Conservation (phyloP, 2,329 filamentous ascomycete species). For the Dactylellina drechsleri region DNA sequence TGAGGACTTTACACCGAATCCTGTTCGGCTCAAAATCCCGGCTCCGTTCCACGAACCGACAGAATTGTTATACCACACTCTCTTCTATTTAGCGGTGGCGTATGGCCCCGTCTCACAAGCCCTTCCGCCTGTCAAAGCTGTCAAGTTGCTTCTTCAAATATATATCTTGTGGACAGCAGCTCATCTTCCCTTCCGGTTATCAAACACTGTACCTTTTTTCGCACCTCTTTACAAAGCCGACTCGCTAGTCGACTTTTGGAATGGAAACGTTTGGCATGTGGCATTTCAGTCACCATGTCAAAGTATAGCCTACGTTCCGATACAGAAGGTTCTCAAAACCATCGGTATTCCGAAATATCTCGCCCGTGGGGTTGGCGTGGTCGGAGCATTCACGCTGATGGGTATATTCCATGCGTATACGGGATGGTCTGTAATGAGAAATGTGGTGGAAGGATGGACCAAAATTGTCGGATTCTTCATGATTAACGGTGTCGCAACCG, state of each 20-base stretch:
- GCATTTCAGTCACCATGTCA: conserved; percentile 53
- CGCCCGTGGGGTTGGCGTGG: conserved; percentile 36
- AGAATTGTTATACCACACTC: conserved; percentile 39
- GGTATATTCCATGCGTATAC: conserved; percentile 48
- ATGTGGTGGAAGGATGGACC: conserved; percentile 42
- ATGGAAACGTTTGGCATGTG: conserved; percentile 49
- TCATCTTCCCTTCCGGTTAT: conserved; percentile 40
- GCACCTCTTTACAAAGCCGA: conserved; percentile 47
- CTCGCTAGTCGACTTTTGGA: conserved; percentile 52
- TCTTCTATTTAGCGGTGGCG: conserved; percentile 34
- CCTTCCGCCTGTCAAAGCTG: conserved; percentile 28
- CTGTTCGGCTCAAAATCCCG: conserved; percentile 33
- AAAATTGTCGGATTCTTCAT: conserved; percentile 47
- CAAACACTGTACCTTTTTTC: conserved; percentile 34
- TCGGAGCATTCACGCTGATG: conserved; percentile 51
- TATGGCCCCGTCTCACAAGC: conserved; percentile 36
- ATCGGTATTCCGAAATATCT: conserved; percentile 21
- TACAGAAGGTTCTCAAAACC: conserved; percentile 31
- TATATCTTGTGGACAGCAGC: conserved; percentile 43
- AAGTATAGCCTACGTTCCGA: conserved; percentile 36
- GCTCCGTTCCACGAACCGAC: conserved; percentile 49
- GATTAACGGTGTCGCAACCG: conserved; percentile 50
- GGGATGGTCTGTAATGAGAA: conserved; percentile 47
- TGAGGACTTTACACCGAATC: conserved; percentile 49
- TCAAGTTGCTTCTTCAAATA: conserved; percentile 42